Conservation (phyloP, 1,284 basidiomycete genomes). For the Abortiporus biennis region DNA sequence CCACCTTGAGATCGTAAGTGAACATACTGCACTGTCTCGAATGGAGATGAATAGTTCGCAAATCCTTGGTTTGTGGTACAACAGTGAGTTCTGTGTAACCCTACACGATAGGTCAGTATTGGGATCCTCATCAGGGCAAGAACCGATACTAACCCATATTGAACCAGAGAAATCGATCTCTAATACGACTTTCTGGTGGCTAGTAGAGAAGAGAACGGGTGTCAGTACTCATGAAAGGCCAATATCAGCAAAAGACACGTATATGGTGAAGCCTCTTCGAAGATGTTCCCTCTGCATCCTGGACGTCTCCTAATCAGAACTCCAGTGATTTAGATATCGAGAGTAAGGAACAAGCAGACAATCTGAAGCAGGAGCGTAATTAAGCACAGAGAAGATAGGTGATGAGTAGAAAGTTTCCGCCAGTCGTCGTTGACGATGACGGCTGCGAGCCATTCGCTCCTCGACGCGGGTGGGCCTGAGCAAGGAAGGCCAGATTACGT, state of each 20-base stretch:
- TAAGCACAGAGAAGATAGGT: not conserved
- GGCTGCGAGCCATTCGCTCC: conserved; percentile 5
- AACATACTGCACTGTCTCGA: conserved; percentile 78
- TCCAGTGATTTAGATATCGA: conserved; percentile 8
- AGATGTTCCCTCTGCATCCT: conserved; percentile 66
- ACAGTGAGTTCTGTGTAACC: conserved; percentile 91
- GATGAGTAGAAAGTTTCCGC: not conserved
- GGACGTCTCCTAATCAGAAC: conserved; percentile 9
- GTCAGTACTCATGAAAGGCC: conserved; percentile 35
- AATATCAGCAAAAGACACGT: conserved; percentile 41
- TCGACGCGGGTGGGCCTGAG: conserved; percentile 2
- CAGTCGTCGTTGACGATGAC: conserved; percentile 10
- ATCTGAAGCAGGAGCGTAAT: not conserved
- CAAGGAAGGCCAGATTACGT: conserved; percentile 12
- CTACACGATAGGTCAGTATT: conserved; percentile 39
- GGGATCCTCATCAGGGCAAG: too few relatives aligned
- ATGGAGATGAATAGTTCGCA: conserved; percentile 80
- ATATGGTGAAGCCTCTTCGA: conserved; percentile 81
- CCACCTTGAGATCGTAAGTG: too few relatives aligned
- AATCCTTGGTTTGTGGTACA: conserved; percentile 67
- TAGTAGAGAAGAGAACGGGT: conserved; percentile 57
- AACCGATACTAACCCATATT: conserved; percentile 54
- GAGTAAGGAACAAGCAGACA: too few relatives aligned
- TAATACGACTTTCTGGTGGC: conserved; percentile 88
- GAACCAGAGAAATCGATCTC: conserved; percentile 83